Percentiles rank a stretch among this genome's conserved stretches.
These are phyloP conservation scores for Cladophialophora exuberans DNA, from an alignment of 2,329 filamentous ascomycete genomes.

Conservation along the genomic window DNA sequence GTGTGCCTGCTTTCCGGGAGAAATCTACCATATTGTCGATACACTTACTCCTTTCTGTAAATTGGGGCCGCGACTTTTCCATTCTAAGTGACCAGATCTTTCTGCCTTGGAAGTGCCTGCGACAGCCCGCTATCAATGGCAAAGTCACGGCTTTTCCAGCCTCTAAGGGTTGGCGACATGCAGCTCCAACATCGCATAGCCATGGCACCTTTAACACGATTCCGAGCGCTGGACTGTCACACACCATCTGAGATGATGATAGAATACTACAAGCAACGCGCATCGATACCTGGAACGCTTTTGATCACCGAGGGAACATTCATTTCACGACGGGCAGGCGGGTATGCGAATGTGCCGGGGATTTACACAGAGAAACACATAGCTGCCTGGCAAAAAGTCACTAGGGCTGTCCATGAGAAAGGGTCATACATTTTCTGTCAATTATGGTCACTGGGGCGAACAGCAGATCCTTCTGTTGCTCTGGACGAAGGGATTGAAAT, in stretches of 20 bases:
- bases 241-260: conserved; percentile 45
- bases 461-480: too few species aligned
- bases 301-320: conserved; percentile 39
- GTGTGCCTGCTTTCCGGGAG: too few species aligned
- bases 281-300: conserved; percentile 42
- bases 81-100: too few species aligned
- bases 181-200: conserved; percentile 56
- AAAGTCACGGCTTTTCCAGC: conserved; percentile 50
- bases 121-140: too few species aligned
- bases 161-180: conserved; percentile 50
- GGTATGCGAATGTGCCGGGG: conserved; percentile 23
- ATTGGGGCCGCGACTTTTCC: too few species aligned
- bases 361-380: conserved; percentile 43
- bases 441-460: conserved; percentile 64
- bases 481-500: conserved; percentile 40
- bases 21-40: too few species aligned
- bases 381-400: conserved; percentile 55
- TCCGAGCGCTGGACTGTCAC: conserved; percentile 47
- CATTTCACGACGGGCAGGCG: conserved; percentile 21
- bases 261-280: conserved; percentile 46
- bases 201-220: conserved; percentile 58
- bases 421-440: conserved; percentile 51
- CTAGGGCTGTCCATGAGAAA: conserved; percentile 55
- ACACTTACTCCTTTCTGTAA: too few species aligned
- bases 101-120: too few species aligned